These are phyloP conservation scores for Phaeosphaeria sp. DNA, from an alignment of 2,329 filamentous ascomycete species.

Conservation along the genomic window DNA sequence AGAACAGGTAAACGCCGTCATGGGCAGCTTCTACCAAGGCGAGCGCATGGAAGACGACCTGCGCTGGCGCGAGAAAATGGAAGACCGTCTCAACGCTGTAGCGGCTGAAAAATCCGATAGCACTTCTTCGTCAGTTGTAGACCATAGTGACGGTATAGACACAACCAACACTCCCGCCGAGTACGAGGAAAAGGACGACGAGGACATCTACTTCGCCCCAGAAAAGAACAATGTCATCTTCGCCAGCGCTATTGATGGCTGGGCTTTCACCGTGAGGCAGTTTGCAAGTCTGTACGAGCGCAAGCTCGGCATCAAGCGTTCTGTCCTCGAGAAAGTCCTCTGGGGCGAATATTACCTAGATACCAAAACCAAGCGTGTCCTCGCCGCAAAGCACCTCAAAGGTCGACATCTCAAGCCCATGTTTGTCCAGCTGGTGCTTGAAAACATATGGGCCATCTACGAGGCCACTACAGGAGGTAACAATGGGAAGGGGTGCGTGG, in stretches of 20 bases:
- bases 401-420: constrained; percentile 91
- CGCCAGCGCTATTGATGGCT: constrained; percentile 96
- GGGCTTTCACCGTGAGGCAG: constrained; percentile 96
- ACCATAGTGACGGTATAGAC: constrained; percentile 62
- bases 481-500: constrained; percentile 76
- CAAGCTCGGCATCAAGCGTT: constrained; percentile 93
- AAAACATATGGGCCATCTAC: constrained; percentile 96
- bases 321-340: constrained; percentile 86
- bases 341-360: constrained; percentile 98
- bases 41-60: constrained; percentile 98
- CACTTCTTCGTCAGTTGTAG: constrained; percentile 51
- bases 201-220: constrained; percentile 96
- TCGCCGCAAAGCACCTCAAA: constrained; percentile 90
- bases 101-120: constrained; percentile 68
- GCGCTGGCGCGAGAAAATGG: constrained; percentile 92
- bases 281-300: constrained; percentile 94
- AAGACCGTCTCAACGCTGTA: constrained; percentile 79
- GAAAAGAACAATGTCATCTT: constrained; percentile 99
- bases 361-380: constrained; percentile 92
- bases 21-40: constrained; percentile 96
- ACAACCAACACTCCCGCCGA: constrained; percentile 59
- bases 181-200: constrained; percentile 91
- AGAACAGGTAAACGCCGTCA: constrained; percentile 95
- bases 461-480: constrained; percentile 84
- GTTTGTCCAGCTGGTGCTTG: constrained; percentile 95